phyloP scores from a whole-genome alignment of 208 protist species.

The Phytomonas francai region DNA sequence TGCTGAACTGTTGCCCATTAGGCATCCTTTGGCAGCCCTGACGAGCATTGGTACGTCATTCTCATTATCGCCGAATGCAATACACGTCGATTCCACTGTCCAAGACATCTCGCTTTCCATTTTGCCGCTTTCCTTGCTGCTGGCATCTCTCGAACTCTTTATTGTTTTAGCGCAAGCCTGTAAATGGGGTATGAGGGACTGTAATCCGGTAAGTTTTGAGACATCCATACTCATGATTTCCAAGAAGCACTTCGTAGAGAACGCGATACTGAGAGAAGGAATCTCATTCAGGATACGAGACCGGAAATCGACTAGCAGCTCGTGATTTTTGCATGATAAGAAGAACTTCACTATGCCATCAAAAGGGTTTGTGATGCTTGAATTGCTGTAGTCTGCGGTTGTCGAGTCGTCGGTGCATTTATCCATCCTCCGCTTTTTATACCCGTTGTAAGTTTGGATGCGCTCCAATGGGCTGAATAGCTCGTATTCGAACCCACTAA shows the following conservation, averaged over 20 bases:
- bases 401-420: no score
- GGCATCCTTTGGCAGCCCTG: not conserved
- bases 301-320: conserved; percentile 11
- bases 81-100: not conserved
- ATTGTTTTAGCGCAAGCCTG: not conserved
- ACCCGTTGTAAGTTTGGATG: conserved; percentile 7
- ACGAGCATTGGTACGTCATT: not conserved
- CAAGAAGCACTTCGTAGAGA: conserved; percentile 13
- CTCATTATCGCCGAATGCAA: not conserved
- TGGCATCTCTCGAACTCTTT: not conserved
- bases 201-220: conserved; percentile 14
- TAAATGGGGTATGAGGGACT: not conserved
- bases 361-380: conserved; percentile 10
- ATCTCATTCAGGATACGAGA: not conserved
- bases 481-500: conserved; percentile 25
- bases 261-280: conserved; percentile 5
- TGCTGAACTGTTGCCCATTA: not conserved
- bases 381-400: not conserved
- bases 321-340: conserved; percentile 17
- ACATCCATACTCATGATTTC: conserved; percentile 13
- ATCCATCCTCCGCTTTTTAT: no score
- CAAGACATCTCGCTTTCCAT: not conserved
- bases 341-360: conserved; percentile 17
- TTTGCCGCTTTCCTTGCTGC: not conserved
- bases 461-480: conserved; percentile 16